phyloP scores from a whole-genome alignment of 2,329 filamentous ascomycete genomes.

The Monosporascus cannonballus region DNA sequence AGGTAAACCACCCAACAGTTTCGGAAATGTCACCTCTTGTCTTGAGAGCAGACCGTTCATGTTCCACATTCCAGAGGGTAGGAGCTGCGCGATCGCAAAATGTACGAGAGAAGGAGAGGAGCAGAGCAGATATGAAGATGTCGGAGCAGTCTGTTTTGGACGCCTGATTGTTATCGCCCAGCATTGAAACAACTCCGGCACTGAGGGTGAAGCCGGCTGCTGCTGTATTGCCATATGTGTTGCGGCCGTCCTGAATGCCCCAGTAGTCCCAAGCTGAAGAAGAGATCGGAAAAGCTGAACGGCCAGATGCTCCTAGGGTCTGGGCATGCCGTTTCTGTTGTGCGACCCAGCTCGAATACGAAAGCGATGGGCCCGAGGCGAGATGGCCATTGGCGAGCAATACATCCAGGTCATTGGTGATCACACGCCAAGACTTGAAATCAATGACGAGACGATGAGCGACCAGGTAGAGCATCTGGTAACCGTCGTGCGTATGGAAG shows the following conservation, averaged over 20 bases:
- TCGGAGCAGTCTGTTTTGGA: conserved; percentile 48
- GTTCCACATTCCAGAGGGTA: conserved; percentile 49
- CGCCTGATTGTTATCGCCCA: conserved; percentile 38
- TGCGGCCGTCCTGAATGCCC: conserved; percentile 35
- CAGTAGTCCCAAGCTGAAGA: conserved; percentile 41
- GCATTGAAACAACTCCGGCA: conserved; percentile 33
- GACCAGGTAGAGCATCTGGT: conserved; percentile 42
- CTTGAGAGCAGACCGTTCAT: conserved; percentile 39
- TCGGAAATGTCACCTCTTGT: conserved; percentile 44
- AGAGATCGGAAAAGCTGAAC: conserved; percentile 33
- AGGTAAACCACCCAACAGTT: conserved; percentile 57
- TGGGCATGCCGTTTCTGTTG: conserved; percentile 35
- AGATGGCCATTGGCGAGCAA: conserved; percentile 39
- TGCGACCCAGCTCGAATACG: conserved; percentile 45
- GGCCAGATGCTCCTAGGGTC: conserved; percentile 16
- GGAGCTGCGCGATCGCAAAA: conserved; percentile 47
- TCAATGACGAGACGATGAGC: conserved; percentile 49
- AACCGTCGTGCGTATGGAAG: conserved; percentile 37
- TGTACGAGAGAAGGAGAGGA: conserved; percentile 49
- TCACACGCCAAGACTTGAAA: conserved; percentile 43
- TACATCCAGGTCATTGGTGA: conserved; percentile 44
- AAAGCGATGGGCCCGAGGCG: conserved; percentile 36
- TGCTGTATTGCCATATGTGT: conserved; percentile 39
- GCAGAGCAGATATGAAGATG: conserved; percentile 46
- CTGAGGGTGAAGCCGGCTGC: conserved; percentile 37